phyloP scores from a whole-genome alignment of 2,329 filamentous ascomycete species.

The Trichoderma koningii region DNA sequence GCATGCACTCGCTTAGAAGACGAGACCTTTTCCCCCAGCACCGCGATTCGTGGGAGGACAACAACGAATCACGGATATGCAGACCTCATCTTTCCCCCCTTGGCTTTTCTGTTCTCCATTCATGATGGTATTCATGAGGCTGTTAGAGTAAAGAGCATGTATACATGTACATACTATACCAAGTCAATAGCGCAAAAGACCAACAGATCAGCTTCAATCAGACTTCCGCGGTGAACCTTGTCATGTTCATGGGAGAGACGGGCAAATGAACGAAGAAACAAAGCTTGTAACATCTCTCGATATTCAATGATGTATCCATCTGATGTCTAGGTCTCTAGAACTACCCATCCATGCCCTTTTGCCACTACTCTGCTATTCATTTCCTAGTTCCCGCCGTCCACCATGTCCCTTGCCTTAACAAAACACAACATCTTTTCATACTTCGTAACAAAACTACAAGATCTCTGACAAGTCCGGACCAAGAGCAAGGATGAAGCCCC shows the following conservation, averaged over 20 bases:
- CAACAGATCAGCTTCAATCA: background rate
- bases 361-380: no score
- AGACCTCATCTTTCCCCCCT: background rate
- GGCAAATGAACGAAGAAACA: no score
- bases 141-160: background rate
- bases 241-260: no score
- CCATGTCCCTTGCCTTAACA: no score
- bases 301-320: no score
- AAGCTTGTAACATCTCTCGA: no score
- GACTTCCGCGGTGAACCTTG: background rate
- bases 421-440: no score
- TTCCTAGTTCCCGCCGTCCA: no score
- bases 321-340: no score
- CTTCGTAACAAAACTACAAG: no score
- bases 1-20: conserved; percentile 23
- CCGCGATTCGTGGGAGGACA: background rate
- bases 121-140: background rate
- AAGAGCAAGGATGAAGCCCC: background rate
- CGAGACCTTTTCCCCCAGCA: background rate
- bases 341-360: no score
- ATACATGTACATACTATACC: background rate
- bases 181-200: background rate
- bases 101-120: background rate
- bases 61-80: conserved; percentile 1
- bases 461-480: background rate